Percentiles rank a stretch among this genome's conserved stretches.
These are phyloP conservation scores for Vaccinium myrtillus DNA, from an alignment of 148 eudicot genomes.

Conservation along the genomic window DNA sequence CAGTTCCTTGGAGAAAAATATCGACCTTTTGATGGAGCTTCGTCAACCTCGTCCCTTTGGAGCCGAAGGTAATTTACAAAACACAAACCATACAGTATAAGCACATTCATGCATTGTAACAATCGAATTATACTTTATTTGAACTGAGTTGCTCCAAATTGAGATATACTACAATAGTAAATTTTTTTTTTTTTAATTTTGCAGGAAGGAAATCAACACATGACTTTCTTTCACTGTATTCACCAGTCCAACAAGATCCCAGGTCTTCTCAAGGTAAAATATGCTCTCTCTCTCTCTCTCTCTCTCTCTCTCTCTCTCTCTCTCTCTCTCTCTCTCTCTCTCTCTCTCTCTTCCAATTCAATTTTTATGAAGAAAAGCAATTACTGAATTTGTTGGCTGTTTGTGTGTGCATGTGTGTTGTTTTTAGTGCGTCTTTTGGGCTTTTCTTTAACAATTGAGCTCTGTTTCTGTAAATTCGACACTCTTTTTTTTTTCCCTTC, in stretches of 20 bases:
- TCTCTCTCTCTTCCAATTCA: neutral
- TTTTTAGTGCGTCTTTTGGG: neutral
- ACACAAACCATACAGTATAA: neutral
- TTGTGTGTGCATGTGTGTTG: neutral
- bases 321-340: no score
- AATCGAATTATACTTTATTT: neutral
- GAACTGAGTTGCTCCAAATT: neutral
- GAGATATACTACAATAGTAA: no score
- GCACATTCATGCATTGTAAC: neutral
- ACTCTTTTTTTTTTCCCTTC: no score
- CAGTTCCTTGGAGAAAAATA: neutral
- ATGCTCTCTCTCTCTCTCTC: neutral
- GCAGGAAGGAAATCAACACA: constrained; percentile 79
- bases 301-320: no score
- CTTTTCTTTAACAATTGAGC: neutral
- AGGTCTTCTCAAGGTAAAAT: constrained; percentile 73
- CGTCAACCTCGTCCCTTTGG: constrained; percentile 76
- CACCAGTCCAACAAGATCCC: constrained; percentile 90
- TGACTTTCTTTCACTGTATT: constrained; percentile 82
- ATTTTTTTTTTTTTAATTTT: neutral
- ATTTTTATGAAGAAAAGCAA: neutral
- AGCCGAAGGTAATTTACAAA: constrained; percentile 46
- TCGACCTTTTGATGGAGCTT: constrained; percentile 53
- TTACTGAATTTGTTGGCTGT: neutral
- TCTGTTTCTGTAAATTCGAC: constrained; percentile 1